phyloP scores from a whole-genome alignment of 306 rosid species.

The Cucurbita moschata region DNA sequence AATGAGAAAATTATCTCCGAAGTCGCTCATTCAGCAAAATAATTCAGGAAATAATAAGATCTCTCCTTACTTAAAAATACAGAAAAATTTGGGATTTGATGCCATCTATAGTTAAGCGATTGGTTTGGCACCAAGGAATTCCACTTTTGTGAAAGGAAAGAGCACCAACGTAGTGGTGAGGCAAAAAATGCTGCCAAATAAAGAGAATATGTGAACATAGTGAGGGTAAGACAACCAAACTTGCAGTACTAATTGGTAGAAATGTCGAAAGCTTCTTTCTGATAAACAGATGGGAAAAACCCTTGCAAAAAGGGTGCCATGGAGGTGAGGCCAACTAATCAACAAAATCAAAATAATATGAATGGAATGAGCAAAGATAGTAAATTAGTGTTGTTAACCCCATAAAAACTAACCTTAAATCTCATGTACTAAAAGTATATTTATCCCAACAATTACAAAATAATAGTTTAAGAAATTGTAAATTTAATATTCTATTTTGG shows the following conservation, averaged over 20 bases:
- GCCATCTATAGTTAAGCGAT: not conserved
- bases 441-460: too few relatives aligned
- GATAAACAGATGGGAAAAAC: not conserved
- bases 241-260: not conserved
- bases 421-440: too few relatives aligned
- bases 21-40: not conserved
- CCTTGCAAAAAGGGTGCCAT: not conserved
- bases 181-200: not conserved
- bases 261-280: not conserved
- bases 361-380: not conserved
- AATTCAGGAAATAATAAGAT: not conserved
- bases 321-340: not conserved
- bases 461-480: too few relatives aligned
- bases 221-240: not conserved
- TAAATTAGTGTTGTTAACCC: not conserved
- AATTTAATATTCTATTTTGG: too few relatives aligned
- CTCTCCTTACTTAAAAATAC: not conserved
- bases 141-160: not conserved
- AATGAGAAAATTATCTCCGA: not conserved
- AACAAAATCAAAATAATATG: not conserved
- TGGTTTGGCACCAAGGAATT: not conserved
- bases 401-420: too few relatives aligned
- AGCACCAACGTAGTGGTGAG: not conserved
- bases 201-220: not conserved
- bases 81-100: not conserved